Base-by-base conservation (phyloP, 345 rosid genomes). In the Microthlaspi erraticum region DNA sequence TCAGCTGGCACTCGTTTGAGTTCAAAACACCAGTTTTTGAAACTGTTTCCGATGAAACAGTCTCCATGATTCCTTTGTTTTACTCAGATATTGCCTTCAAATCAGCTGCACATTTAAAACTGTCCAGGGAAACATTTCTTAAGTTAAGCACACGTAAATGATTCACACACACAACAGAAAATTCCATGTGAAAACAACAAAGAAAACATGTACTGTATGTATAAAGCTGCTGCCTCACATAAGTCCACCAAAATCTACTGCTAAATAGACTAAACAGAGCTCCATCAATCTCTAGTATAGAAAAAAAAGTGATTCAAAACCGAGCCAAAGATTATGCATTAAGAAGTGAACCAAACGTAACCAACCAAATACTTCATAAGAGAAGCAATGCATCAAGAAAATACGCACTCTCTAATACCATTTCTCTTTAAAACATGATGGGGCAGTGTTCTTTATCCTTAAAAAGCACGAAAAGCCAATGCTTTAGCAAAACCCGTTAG, bases 21-120 rank as follows among this genome's bases (percentile, higher is more conserved):
- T 20, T 20, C 13, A 10, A 46, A 46, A 34, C 42, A 46, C 37
- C 54, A 12, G 71, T 5, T 66, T 73, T 61, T 58, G 45, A 17
- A 42, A 42, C 2, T 18, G 33, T 32, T 60, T 10, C 41, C 62
- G 44, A 42, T n/a, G 43, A 8, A 60, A 17, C 60, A 53, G 37
- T 18, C 64, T 45, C 78, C 78, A 75, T 68, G 16, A 17, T 12
- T 44, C n/a, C 59, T 19, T 51, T 4, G 3, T 13, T 26, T 32
- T 48, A 43, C 60, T 48, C 52, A 1, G 55, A 52, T 29, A 8
- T 18, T 19, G 8, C 33, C 44, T 17, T 36, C 45, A 43, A 52
- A 59, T 50, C 41, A 67, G n/a, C 77, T 73, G 67, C 66, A 65
- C 19, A 33, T 37, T 23, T 1, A 59, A 54, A 34, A 52, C 20